These are phyloP conservation scores for Camelina hispida DNA, from an alignment of 345 rosid species.

Conservation along the genomic window DNA sequence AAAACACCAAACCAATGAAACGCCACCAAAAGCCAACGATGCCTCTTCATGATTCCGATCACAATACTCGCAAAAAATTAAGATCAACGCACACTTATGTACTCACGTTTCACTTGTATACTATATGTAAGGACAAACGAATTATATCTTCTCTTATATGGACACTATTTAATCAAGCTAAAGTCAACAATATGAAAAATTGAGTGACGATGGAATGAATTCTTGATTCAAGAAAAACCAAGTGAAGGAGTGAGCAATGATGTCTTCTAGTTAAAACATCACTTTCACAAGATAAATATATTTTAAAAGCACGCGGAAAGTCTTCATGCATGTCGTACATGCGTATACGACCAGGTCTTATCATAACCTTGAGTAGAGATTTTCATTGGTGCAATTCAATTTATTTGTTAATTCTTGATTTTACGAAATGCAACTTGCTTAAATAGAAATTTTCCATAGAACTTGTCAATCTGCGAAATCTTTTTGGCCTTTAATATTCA, in stretches of 20 bases:
- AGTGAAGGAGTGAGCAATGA: constrained; percentile 9
- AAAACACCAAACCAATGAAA: constrained; percentile 4
- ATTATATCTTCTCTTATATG: background rate
- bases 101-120: background rate
- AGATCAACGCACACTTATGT: background rate
- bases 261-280: constrained; percentile 19
- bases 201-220: background rate
- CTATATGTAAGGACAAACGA: background rate
- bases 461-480: no score
- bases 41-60: constrained; percentile 25
- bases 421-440: background rate
- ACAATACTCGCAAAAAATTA: background rate
- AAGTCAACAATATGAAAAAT: constrained; percentile 17
- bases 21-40: background rate
- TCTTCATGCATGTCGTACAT: background rate
- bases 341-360: background rate
- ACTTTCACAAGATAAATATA: constrained; percentile 8
- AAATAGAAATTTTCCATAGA: no score
- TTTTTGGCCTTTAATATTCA: no score
- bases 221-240: background rate
- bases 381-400: constrained; percentile 11
- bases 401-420: background rate
- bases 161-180: background rate
- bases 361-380: constrained; percentile 9
- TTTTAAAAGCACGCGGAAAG: background rate